Conservation (phyloP, 352 stramenopile genomes). For the Phytophthora foliorum region DNA sequence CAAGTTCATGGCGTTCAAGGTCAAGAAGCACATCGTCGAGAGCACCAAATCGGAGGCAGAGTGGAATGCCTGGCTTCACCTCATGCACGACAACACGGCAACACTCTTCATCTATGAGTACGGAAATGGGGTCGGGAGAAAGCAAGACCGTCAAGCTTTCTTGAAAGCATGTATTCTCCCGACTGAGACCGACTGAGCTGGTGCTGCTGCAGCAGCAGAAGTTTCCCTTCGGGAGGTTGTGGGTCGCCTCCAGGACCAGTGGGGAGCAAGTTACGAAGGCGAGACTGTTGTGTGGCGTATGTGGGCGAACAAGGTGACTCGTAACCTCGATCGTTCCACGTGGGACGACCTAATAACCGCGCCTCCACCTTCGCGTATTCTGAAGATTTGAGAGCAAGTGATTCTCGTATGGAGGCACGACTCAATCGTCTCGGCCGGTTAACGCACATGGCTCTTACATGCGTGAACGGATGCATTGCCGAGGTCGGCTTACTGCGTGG, state of each 20-base stretch:
- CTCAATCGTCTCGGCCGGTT: constrained; percentile 4
- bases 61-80: neutral
- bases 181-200: constrained; percentile 7
- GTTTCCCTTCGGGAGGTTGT: constrained; percentile 12
- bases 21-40: neutral
- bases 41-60: neutral
- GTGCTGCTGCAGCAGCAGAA: constrained; percentile 22
- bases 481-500: constrained; percentile 4
- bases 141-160: constrained; percentile 1
- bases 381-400: constrained; percentile 15
- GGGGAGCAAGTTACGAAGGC: constrained; percentile 7
- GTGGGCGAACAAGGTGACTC: constrained; percentile 24
- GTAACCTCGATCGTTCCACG: constrained; percentile 13
- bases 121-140: neutral
- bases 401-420: constrained; percentile 3
- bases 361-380: constrained; percentile 10
- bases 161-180: neutral
- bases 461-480: constrained; percentile 15
- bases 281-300: constrained; percentile 28
- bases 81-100: neutral
- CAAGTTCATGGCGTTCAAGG: neutral
- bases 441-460: neutral
- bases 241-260: constrained; percentile 11
- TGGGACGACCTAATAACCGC: constrained; percentile 11
- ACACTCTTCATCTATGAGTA: neutral